phyloP scores from a whole-genome alignment of 768 basidiomycete genomes.

The Rhizopogon vesiculosus region DNA sequence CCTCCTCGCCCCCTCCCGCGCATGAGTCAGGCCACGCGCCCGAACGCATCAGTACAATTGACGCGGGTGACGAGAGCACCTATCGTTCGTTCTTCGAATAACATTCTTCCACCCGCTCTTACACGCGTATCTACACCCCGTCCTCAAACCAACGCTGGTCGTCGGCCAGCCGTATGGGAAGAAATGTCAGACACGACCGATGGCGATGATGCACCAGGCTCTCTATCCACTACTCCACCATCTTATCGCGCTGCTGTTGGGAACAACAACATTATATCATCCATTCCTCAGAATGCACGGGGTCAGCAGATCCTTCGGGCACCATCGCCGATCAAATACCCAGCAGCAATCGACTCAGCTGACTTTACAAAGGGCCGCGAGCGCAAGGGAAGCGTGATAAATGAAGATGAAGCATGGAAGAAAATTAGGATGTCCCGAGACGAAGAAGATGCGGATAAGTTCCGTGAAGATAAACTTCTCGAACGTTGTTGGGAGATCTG shows the following conservation, averaged over 20 bases:
- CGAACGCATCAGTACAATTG: slow-evolving; percentile 5
- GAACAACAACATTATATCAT: slow-evolving; percentile 14
- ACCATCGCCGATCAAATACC: slow-evolving; percentile 27
- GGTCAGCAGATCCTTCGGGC: slow-evolving; percentile 10
- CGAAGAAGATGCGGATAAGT: slow-evolving; percentile 67
- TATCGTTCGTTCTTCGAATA: slow-evolving; percentile 13
- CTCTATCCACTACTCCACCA: slow-evolving; percentile 40
- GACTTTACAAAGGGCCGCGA: slow-evolving; percentile 23
- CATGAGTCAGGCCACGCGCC: slow-evolving; percentile 3
- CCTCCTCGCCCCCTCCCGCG: slow-evolving; percentile 3
- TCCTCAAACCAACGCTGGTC: slow-evolving; percentile 14
- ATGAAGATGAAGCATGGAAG: slow-evolving; percentile 76
- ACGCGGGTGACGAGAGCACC: slow-evolving; percentile 6
- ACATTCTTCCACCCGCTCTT: slow-evolving; percentile 24
- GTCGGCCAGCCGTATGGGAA: slow-evolving; percentile 27
- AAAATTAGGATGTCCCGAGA: slow-evolving; percentile 68
- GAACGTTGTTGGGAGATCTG: slow-evolving; percentile 76
- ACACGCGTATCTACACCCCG: slow-evolving; percentile 24
- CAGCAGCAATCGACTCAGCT: slow-evolving; percentile 12
- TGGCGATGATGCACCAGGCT: slow-evolving; percentile 16
- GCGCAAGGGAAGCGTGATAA: slow-evolving; percentile 46
- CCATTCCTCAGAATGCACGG: slow-evolving; percentile 9
- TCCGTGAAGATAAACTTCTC: slow-evolving; percentile 56
- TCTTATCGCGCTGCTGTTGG: slow-evolving; percentile 44
- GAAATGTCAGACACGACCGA: slow-evolving; percentile 33